Conservation (phyloP, 75 land plant species). For the Cunninghamia lanceolata region DNA sequence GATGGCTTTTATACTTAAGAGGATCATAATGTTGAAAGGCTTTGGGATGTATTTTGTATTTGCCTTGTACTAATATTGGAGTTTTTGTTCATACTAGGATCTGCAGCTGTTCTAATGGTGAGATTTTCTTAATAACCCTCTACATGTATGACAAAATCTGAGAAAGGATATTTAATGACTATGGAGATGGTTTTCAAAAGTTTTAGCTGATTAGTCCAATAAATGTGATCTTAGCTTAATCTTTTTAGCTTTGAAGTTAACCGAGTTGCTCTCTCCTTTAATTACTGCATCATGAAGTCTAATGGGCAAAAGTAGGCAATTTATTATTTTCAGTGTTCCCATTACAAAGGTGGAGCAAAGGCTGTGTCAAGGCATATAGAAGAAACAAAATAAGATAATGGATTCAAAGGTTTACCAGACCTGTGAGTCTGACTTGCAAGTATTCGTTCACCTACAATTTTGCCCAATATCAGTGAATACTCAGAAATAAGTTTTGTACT, state of each 20-base stretch:
- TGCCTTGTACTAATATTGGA: background rate
- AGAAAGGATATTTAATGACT: background rate
- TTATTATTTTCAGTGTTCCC: too few species aligned
- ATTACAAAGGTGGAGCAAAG: too few species aligned
- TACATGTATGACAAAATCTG: background rate
- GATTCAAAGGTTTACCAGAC: too few species aligned
- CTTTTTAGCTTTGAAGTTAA: background rate
- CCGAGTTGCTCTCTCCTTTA: background rate
- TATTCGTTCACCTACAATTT: too few species aligned
- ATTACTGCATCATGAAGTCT: too few species aligned
- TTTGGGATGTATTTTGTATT: background rate
- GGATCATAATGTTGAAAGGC: background rate
- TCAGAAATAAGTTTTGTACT: too few species aligned
- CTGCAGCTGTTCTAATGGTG: background rate
- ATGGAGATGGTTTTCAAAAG: background rate
- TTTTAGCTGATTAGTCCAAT: background rate
- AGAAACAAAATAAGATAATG: too few species aligned
- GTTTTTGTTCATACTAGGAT: background rate
- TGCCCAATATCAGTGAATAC: too few species aligned
- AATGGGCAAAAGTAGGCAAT: too few species aligned
- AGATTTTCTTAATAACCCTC: background rate
- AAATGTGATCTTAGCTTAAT: background rate
- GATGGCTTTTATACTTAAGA: background rate
- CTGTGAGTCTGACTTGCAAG: too few species aligned
- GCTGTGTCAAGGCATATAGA: too few species aligned